These are phyloP conservation scores for Eleusine indica DNA, from an alignment of 176 grass and related monocot species.

Conservation along the genomic window DNA sequence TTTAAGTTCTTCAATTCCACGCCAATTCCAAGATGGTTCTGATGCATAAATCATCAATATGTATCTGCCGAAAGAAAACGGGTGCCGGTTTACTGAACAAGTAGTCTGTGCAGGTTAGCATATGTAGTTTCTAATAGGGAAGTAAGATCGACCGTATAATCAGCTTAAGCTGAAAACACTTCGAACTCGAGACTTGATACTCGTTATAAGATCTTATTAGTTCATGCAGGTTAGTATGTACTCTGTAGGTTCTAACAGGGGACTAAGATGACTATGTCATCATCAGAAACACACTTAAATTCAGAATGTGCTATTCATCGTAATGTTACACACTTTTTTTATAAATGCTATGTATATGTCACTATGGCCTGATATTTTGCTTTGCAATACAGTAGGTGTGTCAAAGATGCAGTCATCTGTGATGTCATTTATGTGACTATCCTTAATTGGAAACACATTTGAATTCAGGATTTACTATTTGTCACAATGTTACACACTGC, in stretches of 20 bases:
- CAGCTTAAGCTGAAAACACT: no score
- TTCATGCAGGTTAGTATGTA: neutral
- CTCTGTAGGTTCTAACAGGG: neutral
- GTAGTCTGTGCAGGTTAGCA: neutral
- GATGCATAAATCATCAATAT: neutral
- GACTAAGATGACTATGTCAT: neutral
- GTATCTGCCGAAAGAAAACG: neutral
- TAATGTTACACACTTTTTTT: neutral
- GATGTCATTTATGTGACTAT: slow-evolving; percentile 1
- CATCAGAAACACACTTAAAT: neutral
- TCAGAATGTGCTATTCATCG: neutral
- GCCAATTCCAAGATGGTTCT: neutral
- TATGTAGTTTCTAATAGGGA: neutral
- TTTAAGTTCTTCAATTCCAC: neutral
- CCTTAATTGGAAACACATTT: neutral
- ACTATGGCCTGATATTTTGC: neutral
- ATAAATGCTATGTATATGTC: neutral
- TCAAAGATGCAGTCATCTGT: slow-evolving; percentile 34
- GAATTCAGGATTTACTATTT: neutral
- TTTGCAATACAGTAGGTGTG: slow-evolving; percentile 14
- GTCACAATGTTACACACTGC: neutral
- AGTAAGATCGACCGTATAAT: neutral
- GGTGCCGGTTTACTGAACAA: neutral
- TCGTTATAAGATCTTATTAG: no score
- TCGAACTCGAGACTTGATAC: no score